Evolutionary conservation across 495 filamentous ascomycete species (phyloP).

Genomic region (Penicillium alfredii): DNA sequence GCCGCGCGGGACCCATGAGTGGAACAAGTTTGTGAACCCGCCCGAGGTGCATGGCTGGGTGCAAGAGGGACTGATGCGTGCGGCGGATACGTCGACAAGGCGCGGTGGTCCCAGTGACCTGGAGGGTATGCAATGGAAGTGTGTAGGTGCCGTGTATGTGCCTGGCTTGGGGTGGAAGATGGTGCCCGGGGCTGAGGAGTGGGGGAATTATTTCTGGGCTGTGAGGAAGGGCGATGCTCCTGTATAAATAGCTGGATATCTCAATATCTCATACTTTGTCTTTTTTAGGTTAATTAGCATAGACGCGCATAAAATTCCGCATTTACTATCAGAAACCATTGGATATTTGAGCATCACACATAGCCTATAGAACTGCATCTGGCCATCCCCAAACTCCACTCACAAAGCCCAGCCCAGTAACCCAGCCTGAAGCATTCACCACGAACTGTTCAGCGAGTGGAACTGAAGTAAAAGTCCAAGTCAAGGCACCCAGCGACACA

Average conservation of each 20-base stretch:
- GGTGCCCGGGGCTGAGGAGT: slow-evolving; percentile 71
- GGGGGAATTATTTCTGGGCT: slow-evolving; percentile 96
- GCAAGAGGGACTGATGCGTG: slow-evolving; percentile 37
- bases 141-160: slow-evolving; percentile 69
- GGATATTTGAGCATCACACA: too few species aligned
- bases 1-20: slow-evolving; percentile 89
- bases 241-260: too few species aligned
- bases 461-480: too few species aligned
- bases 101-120: slow-evolving; percentile 49
- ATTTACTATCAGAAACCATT: too few species aligned
- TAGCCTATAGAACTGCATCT: too few species aligned
- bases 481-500: too few species aligned
- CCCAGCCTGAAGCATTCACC: too few species aligned
- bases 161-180: slow-evolving; percentile 89
- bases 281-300: not conserved
- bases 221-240: slow-evolving; percentile 70
- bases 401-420: too few species aligned
- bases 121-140: slow-evolving; percentile 57
- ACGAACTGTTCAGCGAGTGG: too few species aligned
- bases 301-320: too few species aligned
- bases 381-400: too few species aligned
- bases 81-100: slow-evolving; percentile 30
- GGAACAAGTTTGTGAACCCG: slow-evolving; percentile 89
- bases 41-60: slow-evolving; percentile 66
- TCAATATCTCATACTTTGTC: not conserved